Percentiles rank a stretch among this genome's conserved stretches.
Evolutionary conservation across 805 yeast genomes (phyloP).

Genomic region (Maudiozyma bulderi): DNA sequence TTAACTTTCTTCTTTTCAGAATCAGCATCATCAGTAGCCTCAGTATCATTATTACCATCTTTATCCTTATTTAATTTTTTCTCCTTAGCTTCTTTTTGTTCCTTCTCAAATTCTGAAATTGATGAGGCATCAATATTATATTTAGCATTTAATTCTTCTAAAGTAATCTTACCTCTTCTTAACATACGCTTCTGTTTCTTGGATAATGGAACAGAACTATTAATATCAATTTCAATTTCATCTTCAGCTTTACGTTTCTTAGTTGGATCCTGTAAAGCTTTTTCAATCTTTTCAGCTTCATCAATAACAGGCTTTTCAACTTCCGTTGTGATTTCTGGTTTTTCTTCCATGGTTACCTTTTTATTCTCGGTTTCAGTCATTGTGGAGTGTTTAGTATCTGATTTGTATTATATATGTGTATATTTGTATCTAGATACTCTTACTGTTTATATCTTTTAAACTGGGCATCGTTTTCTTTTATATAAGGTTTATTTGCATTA

Average conservation of each 20-base stretch:
- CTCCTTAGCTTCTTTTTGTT: slow-evolving; percentile 20
- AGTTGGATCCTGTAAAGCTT: slow-evolving; percentile 28
- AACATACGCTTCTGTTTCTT: slow-evolving; percentile 82
- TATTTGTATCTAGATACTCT: background rate
- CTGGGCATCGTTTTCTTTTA: no score
- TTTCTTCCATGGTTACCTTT: background rate
- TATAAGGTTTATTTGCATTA: background rate
- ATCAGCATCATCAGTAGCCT: slow-evolving; percentile 24
- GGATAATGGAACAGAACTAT: slow-evolving; percentile 71
- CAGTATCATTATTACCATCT: slow-evolving; percentile 22
- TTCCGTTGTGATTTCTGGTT: background rate
- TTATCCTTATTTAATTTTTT: slow-evolving; percentile 13
- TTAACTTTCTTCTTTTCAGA: slow-evolving; percentile 30
- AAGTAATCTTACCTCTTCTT: slow-evolving; percentile 64
- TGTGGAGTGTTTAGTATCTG: background rate
- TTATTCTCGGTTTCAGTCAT: background rate
- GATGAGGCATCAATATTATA: slow-evolving; percentile 32
- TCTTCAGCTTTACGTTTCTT: slow-evolving; percentile 33
- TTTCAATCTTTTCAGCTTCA: slow-evolving; percentile 20
- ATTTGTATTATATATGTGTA: background rate
- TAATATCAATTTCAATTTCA: slow-evolving; percentile 60
- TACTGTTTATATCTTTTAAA: no score
- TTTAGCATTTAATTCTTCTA: slow-evolving; percentile 42
- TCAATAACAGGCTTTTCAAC: background rate
- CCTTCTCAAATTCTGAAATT: slow-evolving; percentile 31